These are phyloP conservation scores for Debaryomyces robertsiae DNA, from an alignment of 1,139 yeast genomes.

Conservation along the genomic window DNA sequence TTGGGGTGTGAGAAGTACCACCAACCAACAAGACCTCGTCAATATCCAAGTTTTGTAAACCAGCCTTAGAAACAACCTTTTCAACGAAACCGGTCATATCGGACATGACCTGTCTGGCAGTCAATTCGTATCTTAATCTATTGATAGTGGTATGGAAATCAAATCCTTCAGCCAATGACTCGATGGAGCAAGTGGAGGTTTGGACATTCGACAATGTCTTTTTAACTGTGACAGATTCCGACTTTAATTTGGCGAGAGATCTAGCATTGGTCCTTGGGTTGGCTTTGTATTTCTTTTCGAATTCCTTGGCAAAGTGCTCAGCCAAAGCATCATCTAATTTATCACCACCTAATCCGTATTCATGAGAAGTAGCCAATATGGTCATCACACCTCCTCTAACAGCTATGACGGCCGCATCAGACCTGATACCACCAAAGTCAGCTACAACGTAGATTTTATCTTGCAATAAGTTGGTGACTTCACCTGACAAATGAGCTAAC, in stretches of 20 bases:
- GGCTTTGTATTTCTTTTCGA: constrained; percentile 81
- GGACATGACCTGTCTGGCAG: constrained; percentile 75
- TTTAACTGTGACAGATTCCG: constrained; percentile 83
- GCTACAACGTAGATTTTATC: constrained; percentile 91
- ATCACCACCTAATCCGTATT: constrained; percentile 84
- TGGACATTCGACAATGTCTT: constrained; percentile 91
- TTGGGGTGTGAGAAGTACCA: constrained; percentile 92
- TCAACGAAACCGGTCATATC: constrained; percentile 80
- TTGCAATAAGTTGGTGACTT: constrained; percentile 56
- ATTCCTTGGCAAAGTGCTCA: constrained; percentile 89
- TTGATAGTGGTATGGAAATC: constrained; percentile 93
- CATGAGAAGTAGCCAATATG: constrained; percentile 82
- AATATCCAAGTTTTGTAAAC: constrained; percentile 79
- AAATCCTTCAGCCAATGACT: constrained; percentile 89
- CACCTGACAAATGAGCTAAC: constrained; percentile 66
- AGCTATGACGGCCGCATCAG: constrained; percentile 93
- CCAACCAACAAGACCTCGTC: constrained; percentile 93
- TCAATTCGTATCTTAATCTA: constrained; percentile 91
- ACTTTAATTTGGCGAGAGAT: constrained; percentile 84
- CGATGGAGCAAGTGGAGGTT: constrained; percentile 89
- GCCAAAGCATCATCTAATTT: constrained; percentile 77
- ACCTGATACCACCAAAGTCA: constrained; percentile 95
- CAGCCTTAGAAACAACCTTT: constrained; percentile 76
- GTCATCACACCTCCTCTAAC: constrained; percentile 95
- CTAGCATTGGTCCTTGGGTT: constrained; percentile 83